Evolutionary conservation across 345 rosid genomes (phyloP), one percentile per base, ranked within the genome.

Genomic region (Pugionium cornutum): DNA sequence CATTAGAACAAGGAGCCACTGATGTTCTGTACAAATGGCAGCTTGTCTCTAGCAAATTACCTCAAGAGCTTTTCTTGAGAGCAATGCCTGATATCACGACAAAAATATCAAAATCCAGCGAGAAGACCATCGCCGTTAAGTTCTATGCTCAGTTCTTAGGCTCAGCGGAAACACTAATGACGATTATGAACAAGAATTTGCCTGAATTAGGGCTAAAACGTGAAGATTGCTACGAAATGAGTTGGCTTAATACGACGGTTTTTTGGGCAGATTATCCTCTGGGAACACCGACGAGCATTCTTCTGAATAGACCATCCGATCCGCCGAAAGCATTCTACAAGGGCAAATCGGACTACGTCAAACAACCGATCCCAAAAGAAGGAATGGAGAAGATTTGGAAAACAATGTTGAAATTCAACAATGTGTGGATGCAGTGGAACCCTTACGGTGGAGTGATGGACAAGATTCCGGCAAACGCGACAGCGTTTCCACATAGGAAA

Each of bases 401-500:
- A 36, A 72, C 66, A 40, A 50, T 78, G 47, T 41, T 82, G 2
- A 61, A 74, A 9, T 73, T 68, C 4, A 78, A 62, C 26, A 40
- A 10, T 28, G 49, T 72, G 32, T 56, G 43, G 0, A 62, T 80
- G 82, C 58, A 58, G 1, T 74, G 70, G 76, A 82, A 73, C 69
- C 85, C 86, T 4, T 84, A 75, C 6, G 89, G 87, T 0, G 86
- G 86, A 7, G 64, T 56, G 61, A 82, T 84, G 89, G 49, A 72
- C 28, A 8, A 37, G 41, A 82, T 82, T 49, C 37, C 76, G 0
- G 66, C 64, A 1, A 72, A 67, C 0, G 77, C 50, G 1, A 78
- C 77, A 0, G 82, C 86, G 1, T 84, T 82, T 71, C 86, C 88
- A 2, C 88, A 84, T 39, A 56, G 84, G 58, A 71, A 70, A 27